Base-by-base conservation (phyloP, 2,329 filamentous ascomycete species). In the Pleoardoris graminearum region DNA sequence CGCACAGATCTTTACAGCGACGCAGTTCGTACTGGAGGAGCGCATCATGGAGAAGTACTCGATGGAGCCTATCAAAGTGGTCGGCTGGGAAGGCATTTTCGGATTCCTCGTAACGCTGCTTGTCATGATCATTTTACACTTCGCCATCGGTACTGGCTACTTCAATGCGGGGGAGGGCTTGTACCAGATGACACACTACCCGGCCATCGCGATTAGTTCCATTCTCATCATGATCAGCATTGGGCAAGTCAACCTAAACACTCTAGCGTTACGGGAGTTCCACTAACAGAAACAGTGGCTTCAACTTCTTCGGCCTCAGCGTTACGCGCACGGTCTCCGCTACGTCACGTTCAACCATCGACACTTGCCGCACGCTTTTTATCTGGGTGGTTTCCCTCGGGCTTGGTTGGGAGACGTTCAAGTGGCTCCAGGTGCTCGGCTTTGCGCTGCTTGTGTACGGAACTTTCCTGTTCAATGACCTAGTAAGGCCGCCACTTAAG, bases 241-340 rank as follows among this genome's bases (percentile, higher is more conserved):
- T 65, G 93, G 93, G 89, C 95, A 84, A 70, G 85, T 79, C 27
- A 44, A 7, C 8, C 8, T 3, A 14, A 2, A n/a, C 48, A 11
- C 16, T 11, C 10, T 14, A 14, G 41, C 12, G 12, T 21, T 21
- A n/a, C 43, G 12, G n/a, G 25, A 19, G 10, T 29, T 7, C 14
- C 16, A 21, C 55, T 63, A 59, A 69, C 32, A 30, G 17, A 36
- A 22, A 23, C 54, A 95, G 91, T 58, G 92, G 93, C 48, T 99
- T 97, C 83, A 99, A 99, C 77, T 99, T 96, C 80, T 99, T 99
- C 74, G 94, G 94, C 7, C 83, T 99, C 8, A 94, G 90, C 0
- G 93, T 99, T 7, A 99, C 94, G 0, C 85, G 90, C 54, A 86
- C 77, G 57, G 91, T 99, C 61, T 95, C 89, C 58, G 94, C 94